Evolutionary conservation across 2,329 filamentous ascomycete species (phyloP), one percentile per base, ranked within the genome.

Genomic region (Penicillium sp.): DNA sequence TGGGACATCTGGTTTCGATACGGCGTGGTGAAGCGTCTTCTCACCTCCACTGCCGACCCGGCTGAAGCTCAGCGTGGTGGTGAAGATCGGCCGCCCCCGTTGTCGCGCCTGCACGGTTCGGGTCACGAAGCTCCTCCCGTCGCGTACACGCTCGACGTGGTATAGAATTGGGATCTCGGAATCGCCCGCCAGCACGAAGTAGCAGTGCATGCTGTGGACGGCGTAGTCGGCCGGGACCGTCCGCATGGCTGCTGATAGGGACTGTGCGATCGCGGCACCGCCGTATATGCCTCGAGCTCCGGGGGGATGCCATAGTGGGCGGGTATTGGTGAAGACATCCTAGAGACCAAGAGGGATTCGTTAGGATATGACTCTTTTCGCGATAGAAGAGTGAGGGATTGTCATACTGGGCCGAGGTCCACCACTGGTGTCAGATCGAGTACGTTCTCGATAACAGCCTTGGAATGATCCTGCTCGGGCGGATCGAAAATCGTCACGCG

Each of bases 121-220:
- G 37, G 94, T 97, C 53, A 90, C 88, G 73, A 92, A 99, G 50
- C 89, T 92, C 57, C 88, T 86, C 9, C 94, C 94, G 71, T 96
- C 91, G 53, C 94, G 88, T 46, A 99, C 91, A 50, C 90, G 85
- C 78, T 97, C 94, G 45, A 99, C 94, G 71, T 97, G 90, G 78
- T 96, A 97, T 60, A 97, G 82, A 63, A 97, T 89, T 32, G 94
- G 93, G 18, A 94, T 88, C 58, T 89, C 85, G 13, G 85, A 82
- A 69, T 93, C 89, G 29, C 94, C 94, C 5, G 93, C 92, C 2
- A 97, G 86, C 34, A 99, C 87, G 74, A 99, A 99, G 80, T 97
- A 99, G 83, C 94, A 97, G 82, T 99, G 94, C 89, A 96, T 97
- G 70, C 89, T 93, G 80, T 99, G 94, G 48, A 94, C 86, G 57